Evolutionary conservation across 2,329 filamentous ascomycete genomes (phyloP), one percentile per base, ranked within the genome.

Genomic region (Ascochyta koolunga): DNA sequence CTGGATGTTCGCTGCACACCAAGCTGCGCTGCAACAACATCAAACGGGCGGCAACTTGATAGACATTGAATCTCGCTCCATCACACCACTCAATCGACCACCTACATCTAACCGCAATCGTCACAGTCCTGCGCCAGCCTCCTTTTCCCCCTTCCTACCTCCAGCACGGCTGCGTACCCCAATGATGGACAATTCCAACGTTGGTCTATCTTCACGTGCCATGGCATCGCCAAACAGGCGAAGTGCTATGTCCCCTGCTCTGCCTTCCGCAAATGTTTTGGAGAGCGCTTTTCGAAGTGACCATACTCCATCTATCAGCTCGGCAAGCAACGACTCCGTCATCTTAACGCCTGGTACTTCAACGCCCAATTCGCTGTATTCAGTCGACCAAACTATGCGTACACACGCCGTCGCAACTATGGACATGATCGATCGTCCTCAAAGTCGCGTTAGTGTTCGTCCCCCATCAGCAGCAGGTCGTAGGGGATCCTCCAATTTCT

Each of bases 1-100:
- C 54, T 71, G 68, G 64, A 74, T 76, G 61, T 77, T 77, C 49
- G 74, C 75, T 55, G 69, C 75, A 27, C 74, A 77, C 37, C 74
- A 73, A 53, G 69, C 67, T 35, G 71, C 72, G 22, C 64, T 77
- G 29, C 69, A 71, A 43, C 67, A 73, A 39, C 65, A 71, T 21
- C 66, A 71, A 50, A 65, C 65, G 52, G 62, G 60, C 15, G 69
- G 68, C 16, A 60, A 65, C 6, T 56, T 74, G 32, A 64, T 76
- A 50, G 73, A 76, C 45, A 60, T 75, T 15, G 71, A 75, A 41
- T 61, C 70, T 45, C 71, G 74, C 25, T 68, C 71, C 18, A 72
- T 69, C 11, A 77, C 75, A 15, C 75, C 75, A 15, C 62, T 77
- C 44, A 64, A 69, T 42, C 71, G 75, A 24, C 74, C 75, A 36